Base-by-base conservation (phyloP, 306 rosid species). In the Leucaena leucocephala region DNA sequence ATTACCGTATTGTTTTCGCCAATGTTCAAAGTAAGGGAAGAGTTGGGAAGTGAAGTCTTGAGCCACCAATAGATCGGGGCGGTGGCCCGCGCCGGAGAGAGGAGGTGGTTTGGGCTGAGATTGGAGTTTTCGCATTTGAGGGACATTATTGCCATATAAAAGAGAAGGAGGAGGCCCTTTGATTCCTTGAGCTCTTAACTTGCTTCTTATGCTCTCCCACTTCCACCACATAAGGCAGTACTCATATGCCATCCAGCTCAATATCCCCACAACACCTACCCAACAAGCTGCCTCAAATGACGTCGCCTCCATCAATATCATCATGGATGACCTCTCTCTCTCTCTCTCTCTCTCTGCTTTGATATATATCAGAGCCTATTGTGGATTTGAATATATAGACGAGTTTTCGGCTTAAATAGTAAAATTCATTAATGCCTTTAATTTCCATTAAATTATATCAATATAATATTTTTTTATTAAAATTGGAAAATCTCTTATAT, bases 1-100 rank as follows among this genome's bases (percentile, higher is more conserved):
- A 27, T 27, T 89, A 94, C 97, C 96, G 57, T 91, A 94, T 92
- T 94, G 83, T 76, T 94, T 90, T 72, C 93, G 83, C 98, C 98
- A 94, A 76, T 85, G 90, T 59, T 89, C 97, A 59, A 90, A 89
- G 77, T 86, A 92, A 4, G 97, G 98, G 82, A 94, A 94, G 87
- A 94, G 89, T 3, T 88, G 76, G 69, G 94, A 81, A 61, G 96
- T 89, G 78, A 84, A 90, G 79, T 94, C 97, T 69, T 89, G 92
- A n/a, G 89, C 96, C 7, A 90, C 83, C 78, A 86, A 83, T 52
- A 44, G 83, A 55, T 86, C 88, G 45, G 77, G 52, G 35, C 78
- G 76, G 58, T 50, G 8, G 15, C 13, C 0, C 63, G 13, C 27
- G 27, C 1, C 52, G 0, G 5, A 55, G 3, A 83, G 35, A 38